Base-by-base conservation (phyloP, 805 yeast species). In the Candida nemodendra region DNA sequence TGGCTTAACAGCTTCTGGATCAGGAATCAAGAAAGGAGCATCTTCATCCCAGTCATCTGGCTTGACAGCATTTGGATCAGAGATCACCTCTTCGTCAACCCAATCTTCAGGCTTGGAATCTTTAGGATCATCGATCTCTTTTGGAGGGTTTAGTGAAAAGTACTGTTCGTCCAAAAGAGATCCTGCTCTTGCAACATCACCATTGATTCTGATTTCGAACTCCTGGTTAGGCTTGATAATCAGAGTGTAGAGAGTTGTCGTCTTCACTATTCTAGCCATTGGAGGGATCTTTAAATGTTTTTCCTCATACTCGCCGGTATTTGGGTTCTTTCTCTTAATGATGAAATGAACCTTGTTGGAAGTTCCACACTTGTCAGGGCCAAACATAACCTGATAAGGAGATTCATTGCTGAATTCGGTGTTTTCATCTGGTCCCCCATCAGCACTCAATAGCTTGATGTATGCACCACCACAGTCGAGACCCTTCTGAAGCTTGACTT, bases 401-500 rank as follows among this genome's bases (percentile, higher is more conserved):
- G 95, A 73, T 18, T 71, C 78, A 43, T 76, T 74, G 47, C 67
- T 69, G 67, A 88, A 83, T 42, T 76, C 74, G 11, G 32, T 39
- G 14, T 38, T 21, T 2, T 37, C 51, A 27, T 62, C 68, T 12
- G 61, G 55, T 3, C 61, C 51, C 6, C 69, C 73, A 9, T 63
- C 61, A 2, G 60, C 59, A 30, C 78, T 68, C 38, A 90, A 62
- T 30, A 90, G 67, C 67, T 90, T 90, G 48, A 90, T 60, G 64
- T 89, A 90, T 1, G 95, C 91, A 38, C 97, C 97, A 33, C 95
- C 95, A 64, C 97, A 90, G 30, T 70, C 70, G 39, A 88, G 66
- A 8, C 85, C 86, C 27, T 82, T 70, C 65, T 90, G 96, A 28
- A 81, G 64, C 65, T 89, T 89, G 38, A 87, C 85, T 62, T 90